Base-by-base conservation (phyloP, 192 early-diverging fungal species). In the Backusella parvicylindrica region DNA sequence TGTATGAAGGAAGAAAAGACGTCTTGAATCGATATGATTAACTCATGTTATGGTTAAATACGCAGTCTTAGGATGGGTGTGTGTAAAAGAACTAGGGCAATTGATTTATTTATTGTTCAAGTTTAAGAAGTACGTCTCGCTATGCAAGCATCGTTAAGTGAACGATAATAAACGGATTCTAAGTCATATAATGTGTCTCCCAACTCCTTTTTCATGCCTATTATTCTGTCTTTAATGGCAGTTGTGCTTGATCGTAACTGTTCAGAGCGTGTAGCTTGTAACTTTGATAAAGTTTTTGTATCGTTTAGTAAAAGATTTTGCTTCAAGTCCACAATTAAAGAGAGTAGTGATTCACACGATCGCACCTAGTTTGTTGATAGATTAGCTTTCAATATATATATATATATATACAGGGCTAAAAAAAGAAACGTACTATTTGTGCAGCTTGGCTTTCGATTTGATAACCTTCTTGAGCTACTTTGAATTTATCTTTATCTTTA, bases 401-500 rank as follows among this genome's bases (percentile, higher is more conserved):
- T 16, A 47, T n/a, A 47, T 47, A n/a, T 6, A 47, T 16, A 12
- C 40, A 16, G 12, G 6, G 1, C 40, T 4, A n/a, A 1, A 47
- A n/a, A n/a, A n/a, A n/a, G n/a, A n/a, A n/a, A 1, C 43, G 76
- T 56, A 88, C 86, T 53, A 88, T 88, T 63, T 88, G 85, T 16
- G 84, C 79, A 12, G 86, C 83, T 11, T 85, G 75, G 23, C 83
- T 85, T 69, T 88, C 84, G 50, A 88, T 84, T 67, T 88, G 86
- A 60, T 88, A 88, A 18, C 84, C 85, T 76, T 88, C 86, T 50
- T 88, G 86, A 8, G 86, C 79, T 2, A 85, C 81, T 60, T 85
- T 85, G 68, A 86, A 88, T 68, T 85, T 88, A 66, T 88, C 86
- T 70, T 88, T 88, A 15, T 85, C 82, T 66, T 78, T 67, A 41